Percentiles rank a stretch among this genome's conserved stretches.
Conservation (phyloP, 768 basidiomycete genomes). For the Stropharia rugosoannulata region DNA sequence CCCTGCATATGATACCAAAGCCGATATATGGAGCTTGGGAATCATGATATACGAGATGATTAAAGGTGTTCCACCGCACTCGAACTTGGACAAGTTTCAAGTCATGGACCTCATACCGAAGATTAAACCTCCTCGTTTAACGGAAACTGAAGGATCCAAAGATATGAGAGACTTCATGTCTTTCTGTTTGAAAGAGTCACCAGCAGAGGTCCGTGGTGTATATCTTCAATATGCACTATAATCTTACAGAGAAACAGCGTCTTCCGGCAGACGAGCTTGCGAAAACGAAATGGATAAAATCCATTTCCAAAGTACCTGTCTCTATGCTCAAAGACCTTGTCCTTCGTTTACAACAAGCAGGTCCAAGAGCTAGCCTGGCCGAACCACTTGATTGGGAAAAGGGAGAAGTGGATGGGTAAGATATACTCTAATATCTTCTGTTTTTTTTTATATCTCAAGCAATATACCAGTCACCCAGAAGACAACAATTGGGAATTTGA, state of each 20-base stretch:
- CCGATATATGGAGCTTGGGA: constrained; percentile 97
- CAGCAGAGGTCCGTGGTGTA: constrained; percentile 59
- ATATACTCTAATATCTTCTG: background rate
- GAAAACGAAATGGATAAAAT: constrained; percentile 90
- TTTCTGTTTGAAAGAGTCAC: constrained; percentile 77
- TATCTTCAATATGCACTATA: background rate
- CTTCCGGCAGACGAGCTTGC: constrained; percentile 85
- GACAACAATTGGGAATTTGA: constrained; percentile 75
- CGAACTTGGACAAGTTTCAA: constrained; percentile 79
- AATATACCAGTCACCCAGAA: constrained; percentile 21
- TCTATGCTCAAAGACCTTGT: constrained; percentile 79
- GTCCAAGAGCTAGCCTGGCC: constrained; percentile 75
- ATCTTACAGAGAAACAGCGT: constrained; percentile 48
- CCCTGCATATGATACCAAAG: constrained; percentile 94
- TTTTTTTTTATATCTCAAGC: background rate
- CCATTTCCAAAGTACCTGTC: constrained; percentile 62
- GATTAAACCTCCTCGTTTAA: constrained; percentile 76
- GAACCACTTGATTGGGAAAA: constrained; percentile 72
- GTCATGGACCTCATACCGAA: constrained; percentile 91
- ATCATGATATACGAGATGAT: constrained; percentile 97
- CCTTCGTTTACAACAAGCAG: constrained; percentile 71
- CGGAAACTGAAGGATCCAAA: constrained; percentile 76
- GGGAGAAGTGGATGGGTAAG: constrained; percentile 59
- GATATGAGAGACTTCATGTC: constrained; percentile 89
- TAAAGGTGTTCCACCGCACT: constrained; percentile 93